These are phyloP conservation scores for Hordeum pubiflorum DNA, from an alignment of 202 grass and related monocot species.

Conservation along the genomic window DNA sequence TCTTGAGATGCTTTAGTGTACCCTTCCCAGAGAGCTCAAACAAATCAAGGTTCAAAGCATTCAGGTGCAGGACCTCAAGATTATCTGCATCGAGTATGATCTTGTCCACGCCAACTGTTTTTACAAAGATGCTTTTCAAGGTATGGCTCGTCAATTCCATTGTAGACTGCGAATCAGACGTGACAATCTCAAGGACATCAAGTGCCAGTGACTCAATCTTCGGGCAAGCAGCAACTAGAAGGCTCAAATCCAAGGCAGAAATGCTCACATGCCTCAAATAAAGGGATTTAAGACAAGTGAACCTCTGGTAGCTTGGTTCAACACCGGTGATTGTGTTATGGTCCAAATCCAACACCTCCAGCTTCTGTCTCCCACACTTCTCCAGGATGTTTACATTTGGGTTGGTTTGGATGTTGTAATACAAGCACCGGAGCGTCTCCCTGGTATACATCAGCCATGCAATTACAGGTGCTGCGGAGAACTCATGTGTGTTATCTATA, in stretches of 20 bases:
- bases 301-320: slow-evolving; percentile 91
- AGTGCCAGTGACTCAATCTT: slow-evolving; percentile 83
- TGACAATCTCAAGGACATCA: slow-evolving; percentile 85
- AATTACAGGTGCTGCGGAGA: slow-evolving; percentile 83
- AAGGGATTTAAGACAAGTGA: slow-evolving; percentile 87
- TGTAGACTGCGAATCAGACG: slow-evolving; percentile 64
- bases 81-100: slow-evolving; percentile 90
- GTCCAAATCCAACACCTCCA: slow-evolving; percentile 80
- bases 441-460: slow-evolving; percentile 93
- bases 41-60: slow-evolving; percentile 88
- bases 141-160: slow-evolving; percentile 89
- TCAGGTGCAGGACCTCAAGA: slow-evolving; percentile 70
- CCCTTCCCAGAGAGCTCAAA: slow-evolving; percentile 85
- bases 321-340: slow-evolving; percentile 80
- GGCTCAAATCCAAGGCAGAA: slow-evolving; percentile 78
- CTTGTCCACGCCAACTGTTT: slow-evolving; percentile 76
- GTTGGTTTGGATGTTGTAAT: slow-evolving; percentile 74
- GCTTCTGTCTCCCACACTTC: slow-evolving; percentile 74
- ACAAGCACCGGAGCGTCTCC: slow-evolving; percentile 62
- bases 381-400: slow-evolving; percentile 88
- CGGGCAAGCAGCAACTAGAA: slow-evolving; percentile 69
- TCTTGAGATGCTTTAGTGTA: slow-evolving; percentile 70
- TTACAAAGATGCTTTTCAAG: slow-evolving; percentile 70
- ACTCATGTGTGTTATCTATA: slow-evolving; percentile 68
- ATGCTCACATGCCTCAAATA: slow-evolving; percentile 81